A percentile compares a stretch with the other conserved stretches of the same genome.
Conservation (phyloP, 2,329 filamentous ascomycete species). For the Venturia oleaginea region DNA sequence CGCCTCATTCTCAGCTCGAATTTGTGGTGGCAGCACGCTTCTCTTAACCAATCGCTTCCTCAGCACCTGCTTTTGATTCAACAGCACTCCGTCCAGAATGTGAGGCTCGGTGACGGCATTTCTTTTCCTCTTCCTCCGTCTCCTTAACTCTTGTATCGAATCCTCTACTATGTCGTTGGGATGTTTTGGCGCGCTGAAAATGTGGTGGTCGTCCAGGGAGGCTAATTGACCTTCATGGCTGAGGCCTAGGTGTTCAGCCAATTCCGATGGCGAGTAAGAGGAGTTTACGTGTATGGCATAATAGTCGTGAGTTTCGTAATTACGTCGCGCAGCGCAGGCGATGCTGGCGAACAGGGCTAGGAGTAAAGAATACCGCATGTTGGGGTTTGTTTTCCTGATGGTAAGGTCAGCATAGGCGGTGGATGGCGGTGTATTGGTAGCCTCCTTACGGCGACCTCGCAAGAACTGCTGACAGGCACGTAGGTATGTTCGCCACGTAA, state of each 20-base stretch:
- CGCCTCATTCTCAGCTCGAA: constrained; percentile 30
- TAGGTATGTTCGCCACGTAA: background rate
- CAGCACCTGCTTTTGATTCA: constrained; percentile 68
- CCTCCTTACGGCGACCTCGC: background rate
- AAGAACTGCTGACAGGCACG: background rate
- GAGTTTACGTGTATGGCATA: constrained; percentile 80
- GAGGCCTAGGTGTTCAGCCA: constrained; percentile 66
- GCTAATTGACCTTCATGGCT: constrained; percentile 74
- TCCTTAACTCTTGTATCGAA: constrained; percentile 44
- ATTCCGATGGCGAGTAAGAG: constrained; percentile 53
- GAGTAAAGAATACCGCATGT: constrained; percentile 40
- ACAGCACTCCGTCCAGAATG: constrained; percentile 63
- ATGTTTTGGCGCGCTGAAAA: constrained; percentile 63
- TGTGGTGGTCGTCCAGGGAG: constrained; percentile 69
- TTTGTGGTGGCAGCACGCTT: constrained; percentile 23
- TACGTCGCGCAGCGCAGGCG: constrained; percentile 39
- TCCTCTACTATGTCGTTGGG: constrained; percentile 46
- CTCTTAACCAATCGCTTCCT: constrained; percentile 55
- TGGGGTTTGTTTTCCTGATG: constrained; percentile 9
- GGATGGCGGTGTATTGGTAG: background rate
- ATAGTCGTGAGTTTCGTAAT: constrained; percentile 79
- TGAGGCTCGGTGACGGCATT: constrained; percentile 35
- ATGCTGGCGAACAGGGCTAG: constrained; percentile 28
- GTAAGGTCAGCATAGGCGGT: constrained; percentile 7
- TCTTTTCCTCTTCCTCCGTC: constrained; percentile 47